Evolutionary conservation across 345 rosid genomes (phyloP).

Genomic region (Melastoma malabathricum): DNA sequence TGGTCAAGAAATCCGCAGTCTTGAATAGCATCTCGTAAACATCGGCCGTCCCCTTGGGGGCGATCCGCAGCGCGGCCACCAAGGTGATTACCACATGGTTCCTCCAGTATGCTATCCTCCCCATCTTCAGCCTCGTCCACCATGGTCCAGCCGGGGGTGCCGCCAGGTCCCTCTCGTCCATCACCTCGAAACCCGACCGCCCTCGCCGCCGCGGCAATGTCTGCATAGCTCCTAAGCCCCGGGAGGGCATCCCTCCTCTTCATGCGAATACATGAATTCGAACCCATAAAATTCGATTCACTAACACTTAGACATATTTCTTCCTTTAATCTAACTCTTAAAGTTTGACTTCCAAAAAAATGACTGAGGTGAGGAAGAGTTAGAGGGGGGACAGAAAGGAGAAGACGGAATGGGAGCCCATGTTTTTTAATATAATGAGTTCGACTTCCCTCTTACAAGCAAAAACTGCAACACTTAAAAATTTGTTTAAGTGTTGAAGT

Average conservation of each 20-base stretch:
- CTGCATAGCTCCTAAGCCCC: conserved; percentile 45
- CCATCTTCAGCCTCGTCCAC: conserved; percentile 89
- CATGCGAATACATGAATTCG: too few relatives aligned
- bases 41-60: conserved; percentile 89
- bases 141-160: conserved; percentile 65
- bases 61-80: conserved; percentile 54
- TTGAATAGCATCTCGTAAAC: conserved; percentile 86
- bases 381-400: too few relatives aligned
- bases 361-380: too few relatives aligned
- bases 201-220: conserved; percentile 54
- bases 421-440: too few relatives aligned
- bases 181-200: conserved; percentile 73
- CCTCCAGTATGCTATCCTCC: conserved; percentile 84
- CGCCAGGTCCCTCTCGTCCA: conserved; percentile 80
- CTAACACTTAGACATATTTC: too few relatives aligned
- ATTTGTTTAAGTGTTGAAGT: too few relatives aligned
- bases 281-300: too few relatives aligned
- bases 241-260: conserved; percentile 88
- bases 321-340: too few relatives aligned
- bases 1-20: conserved; percentile 69
- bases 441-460: too few relatives aligned
- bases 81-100: conserved; percentile 67
- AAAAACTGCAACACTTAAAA: too few relatives aligned
- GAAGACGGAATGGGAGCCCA: too few relatives aligned
- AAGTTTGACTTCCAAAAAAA: too few relatives aligned